phyloP scores from a whole-genome alignment of 106 monocot species.

The Triglochin maritima region DNA sequence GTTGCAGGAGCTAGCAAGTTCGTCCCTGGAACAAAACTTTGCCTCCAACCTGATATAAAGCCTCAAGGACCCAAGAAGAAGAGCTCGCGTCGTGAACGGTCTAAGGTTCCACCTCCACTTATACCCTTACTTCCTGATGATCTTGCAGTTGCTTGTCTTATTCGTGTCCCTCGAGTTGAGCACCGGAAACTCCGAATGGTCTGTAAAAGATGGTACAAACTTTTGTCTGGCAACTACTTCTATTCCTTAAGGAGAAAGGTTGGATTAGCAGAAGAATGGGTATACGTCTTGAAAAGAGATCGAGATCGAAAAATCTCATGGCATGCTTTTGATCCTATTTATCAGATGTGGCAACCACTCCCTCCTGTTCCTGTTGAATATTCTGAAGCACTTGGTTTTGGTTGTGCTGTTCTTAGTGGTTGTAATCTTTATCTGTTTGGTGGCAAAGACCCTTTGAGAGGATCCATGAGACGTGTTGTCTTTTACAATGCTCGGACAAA shows the following conservation, averaged over 20 bases:
- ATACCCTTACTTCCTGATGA: constrained; percentile 21
- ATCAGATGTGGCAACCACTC: constrained; percentile 15
- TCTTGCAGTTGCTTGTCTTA: constrained; percentile 18
- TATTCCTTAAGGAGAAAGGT: constrained; percentile 14
- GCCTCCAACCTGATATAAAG: constrained; percentile 20
- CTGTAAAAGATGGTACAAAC: constrained; percentile 15
- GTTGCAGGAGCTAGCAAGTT: constrained; percentile 20
- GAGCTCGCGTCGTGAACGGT: constrained; percentile 4
- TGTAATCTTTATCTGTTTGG: constrained; percentile 21
- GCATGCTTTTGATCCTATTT: constrained; percentile 19
- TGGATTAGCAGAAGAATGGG: constrained; percentile 20
- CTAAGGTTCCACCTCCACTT: constrained; percentile 3
- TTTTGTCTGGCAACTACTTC: constrained; percentile 18
- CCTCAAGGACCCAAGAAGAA: constrained; percentile 8
- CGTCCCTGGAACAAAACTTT: constrained; percentile 23
- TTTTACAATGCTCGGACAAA: constrained; percentile 21
- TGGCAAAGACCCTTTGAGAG: constrained; percentile 16
- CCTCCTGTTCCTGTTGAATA: constrained; percentile 19
- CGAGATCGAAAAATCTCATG: constrained; percentile 17
- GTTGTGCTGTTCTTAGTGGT: constrained; percentile 23
- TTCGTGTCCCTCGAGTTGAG: constrained; percentile 19
- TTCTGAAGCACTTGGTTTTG: constrained; percentile 22
- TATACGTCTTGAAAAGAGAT: constrained; percentile 20
- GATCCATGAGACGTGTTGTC: constrained; percentile 21
- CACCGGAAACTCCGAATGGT: constrained; percentile 17